Conservation (phyloP, 495 filamentous ascomycete species). For the Astrothelium macrocarpum region DNA sequence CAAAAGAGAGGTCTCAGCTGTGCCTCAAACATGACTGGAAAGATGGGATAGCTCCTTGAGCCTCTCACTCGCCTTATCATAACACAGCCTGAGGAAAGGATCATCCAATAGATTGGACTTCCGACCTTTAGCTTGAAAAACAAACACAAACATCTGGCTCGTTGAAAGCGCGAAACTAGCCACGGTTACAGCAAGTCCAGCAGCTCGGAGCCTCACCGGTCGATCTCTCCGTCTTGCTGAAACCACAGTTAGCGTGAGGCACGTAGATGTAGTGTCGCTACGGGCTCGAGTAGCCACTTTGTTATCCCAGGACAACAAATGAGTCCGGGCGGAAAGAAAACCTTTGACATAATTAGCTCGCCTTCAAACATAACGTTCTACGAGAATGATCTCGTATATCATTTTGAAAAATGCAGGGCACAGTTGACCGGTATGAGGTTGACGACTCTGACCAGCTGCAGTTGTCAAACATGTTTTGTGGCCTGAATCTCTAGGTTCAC, state of each 20-base stretch:
- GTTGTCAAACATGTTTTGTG: no score
- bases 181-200: not conserved
- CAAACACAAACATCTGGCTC: not conserved
- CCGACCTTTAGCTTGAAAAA: not conserved
- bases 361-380: no score
- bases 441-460: no score
- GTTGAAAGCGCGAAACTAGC: not conserved
- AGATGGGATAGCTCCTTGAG: not conserved
- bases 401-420: no score
- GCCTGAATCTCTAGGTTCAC: no score
- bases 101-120: not conserved
- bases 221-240: not conserved
- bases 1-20: not conserved
- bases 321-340: no score
- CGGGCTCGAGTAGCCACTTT: not conserved
- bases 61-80: not conserved
- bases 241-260: not conserved
- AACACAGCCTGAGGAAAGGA: not conserved
- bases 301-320: not conserved
- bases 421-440: no score
- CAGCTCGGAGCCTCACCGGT: not conserved
- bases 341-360: no score
- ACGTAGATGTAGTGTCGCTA: no score
- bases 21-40: not conserved
- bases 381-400: no score